Percentiles rank a stretch among this genome's conserved stretches.
phyloP scores from a whole-genome alignment of 192 early-diverging fungal genomes.

The Spizellomyces punctatus region DNA sequence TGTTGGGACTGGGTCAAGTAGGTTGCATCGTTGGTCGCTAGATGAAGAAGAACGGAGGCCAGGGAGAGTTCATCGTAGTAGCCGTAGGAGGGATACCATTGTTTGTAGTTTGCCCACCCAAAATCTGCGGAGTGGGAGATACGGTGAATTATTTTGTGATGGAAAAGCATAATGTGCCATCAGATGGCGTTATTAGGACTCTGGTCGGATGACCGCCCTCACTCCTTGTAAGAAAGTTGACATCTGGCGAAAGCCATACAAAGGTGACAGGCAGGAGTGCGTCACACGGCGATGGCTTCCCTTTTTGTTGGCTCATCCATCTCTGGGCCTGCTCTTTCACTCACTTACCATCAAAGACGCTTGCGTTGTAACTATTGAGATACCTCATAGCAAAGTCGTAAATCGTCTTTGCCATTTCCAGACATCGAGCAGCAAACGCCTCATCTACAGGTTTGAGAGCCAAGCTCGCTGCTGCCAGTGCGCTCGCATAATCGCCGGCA shows the following conservation, averaged over 20 bases:
- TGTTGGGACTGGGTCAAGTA: slow-evolving; percentile 4
- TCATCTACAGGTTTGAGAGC: slow-evolving; percentile 21
- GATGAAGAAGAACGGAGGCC: slow-evolving; percentile 26
- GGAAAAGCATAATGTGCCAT: too few species aligned
- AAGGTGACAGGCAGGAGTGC: too few species aligned
- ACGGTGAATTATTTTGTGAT: too few species aligned
- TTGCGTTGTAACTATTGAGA: slow-evolving; percentile 13
- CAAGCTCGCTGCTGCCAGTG: slow-evolving; percentile 20
- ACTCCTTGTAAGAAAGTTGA: too few species aligned
- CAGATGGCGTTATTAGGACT: too few species aligned
- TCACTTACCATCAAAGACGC: neutral
- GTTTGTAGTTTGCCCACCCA: slow-evolving; percentile 24
- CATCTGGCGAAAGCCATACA: too few species aligned
- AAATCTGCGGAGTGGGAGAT: neutral
- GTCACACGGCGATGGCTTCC: too few species aligned
- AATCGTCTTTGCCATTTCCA: slow-evolving; percentile 19
- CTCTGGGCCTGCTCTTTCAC: too few species aligned
- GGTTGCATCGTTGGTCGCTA: slow-evolving; percentile 10
- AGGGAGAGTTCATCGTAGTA: slow-evolving; percentile 31
- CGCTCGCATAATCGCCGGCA: slow-evolving; percentile 33
- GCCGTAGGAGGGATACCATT: slow-evolving; percentile 31
- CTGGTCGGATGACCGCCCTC: too few species aligned
- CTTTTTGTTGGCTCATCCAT: too few species aligned
- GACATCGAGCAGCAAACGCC: slow-evolving; percentile 26
- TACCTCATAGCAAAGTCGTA: slow-evolving; percentile 34